Percentiles rank a stretch among this genome's conserved stretches.
Conservation (phyloP, 2,329 filamentous ascomycete genomes). For the Cladosporium cucumerinum region DNA sequence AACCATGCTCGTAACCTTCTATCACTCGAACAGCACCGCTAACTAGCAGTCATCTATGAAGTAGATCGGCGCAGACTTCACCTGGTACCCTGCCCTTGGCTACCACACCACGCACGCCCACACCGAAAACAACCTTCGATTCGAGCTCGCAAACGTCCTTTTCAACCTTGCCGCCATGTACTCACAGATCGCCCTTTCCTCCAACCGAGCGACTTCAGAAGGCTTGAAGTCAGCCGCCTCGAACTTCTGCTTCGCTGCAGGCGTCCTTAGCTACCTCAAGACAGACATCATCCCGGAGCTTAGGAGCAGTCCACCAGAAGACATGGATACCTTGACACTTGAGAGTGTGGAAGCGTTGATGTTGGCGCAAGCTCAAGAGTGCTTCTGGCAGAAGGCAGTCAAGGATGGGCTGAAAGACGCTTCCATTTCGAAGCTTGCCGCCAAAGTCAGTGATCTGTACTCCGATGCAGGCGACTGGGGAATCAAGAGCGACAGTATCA, state of each 20-base stretch:
- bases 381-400: conserved; percentile 96
- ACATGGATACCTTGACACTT: conserved; percentile 88
- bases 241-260: conserved; percentile 84
- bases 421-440: conserved; percentile 85
- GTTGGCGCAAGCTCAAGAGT: conserved; percentile 92
- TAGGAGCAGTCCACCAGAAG: conserved; percentile 79
- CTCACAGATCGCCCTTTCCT: conserved; percentile 80
- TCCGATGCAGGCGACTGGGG: conserved; percentile 78
- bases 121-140: conserved; percentile 61
- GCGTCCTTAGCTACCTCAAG: conserved; percentile 76
- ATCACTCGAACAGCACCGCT: not conserved
- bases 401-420: conserved; percentile 91
- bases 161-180: conserved; percentile 94
- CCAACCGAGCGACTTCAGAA: conserved; percentile 73
- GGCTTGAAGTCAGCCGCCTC: conserved; percentile 85
- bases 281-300: conserved; percentile 76
- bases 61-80: conserved; percentile 88
- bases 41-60: conserved; percentile 15
- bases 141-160: conserved; percentile 87
- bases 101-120: conserved; percentile 48
- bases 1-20: not conserved
- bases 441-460: conserved; percentile 88
- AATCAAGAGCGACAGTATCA: conserved; percentile 83
- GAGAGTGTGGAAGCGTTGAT: conserved; percentile 79
- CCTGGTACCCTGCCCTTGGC: conserved; percentile 90